These are phyloP conservation scores for Sclerotinia subarctica DNA, from an alignment of 2,329 filamentous ascomycete genomes.

Conservation along the genomic window DNA sequence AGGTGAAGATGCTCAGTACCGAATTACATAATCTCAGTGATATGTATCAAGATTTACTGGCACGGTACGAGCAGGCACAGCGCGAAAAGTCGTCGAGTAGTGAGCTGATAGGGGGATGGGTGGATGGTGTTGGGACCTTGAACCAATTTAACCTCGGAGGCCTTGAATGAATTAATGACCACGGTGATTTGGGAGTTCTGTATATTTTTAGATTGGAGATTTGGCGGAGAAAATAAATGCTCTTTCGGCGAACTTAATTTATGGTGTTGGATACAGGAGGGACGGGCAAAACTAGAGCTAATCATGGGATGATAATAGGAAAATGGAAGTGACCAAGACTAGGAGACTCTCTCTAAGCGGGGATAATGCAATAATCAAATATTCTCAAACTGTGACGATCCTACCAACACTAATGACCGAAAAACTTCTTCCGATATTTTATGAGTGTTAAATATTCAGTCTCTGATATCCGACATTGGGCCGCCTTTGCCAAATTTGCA, in stretches of 20 bases:
- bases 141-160: slow-evolving; percentile 4
- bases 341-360: slow-evolving; percentile 2
- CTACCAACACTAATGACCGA: background rate
- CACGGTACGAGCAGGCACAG: slow-evolving; percentile 16
- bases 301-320: slow-evolving; percentile 5
- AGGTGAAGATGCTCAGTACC: slow-evolving; percentile 19
- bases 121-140: background rate
- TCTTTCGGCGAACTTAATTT: background rate
- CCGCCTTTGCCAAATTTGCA: slow-evolving; percentile 7
- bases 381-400: background rate
- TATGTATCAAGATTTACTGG: slow-evolving; percentile 18
- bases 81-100: slow-evolving; percentile 15
- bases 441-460: background rate
- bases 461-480: background rate
- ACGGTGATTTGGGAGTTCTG: background rate
- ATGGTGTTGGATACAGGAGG: slow-evolving; percentile 9
- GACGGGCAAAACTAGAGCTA: slow-evolving; percentile 15
- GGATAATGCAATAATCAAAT: background rate
- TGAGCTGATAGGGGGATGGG: slow-evolving; percentile 15
- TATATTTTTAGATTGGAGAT: background rate
- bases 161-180: background rate
- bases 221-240: background rate
- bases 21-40: slow-evolving; percentile 17
- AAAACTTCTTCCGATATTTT: background rate
- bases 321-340: background rate